Evolutionary conservation across 768 basidiomycete species (phyloP), one percentile per base, ranked within the genome.

Genomic region (Boletus coccyginus): DNA sequence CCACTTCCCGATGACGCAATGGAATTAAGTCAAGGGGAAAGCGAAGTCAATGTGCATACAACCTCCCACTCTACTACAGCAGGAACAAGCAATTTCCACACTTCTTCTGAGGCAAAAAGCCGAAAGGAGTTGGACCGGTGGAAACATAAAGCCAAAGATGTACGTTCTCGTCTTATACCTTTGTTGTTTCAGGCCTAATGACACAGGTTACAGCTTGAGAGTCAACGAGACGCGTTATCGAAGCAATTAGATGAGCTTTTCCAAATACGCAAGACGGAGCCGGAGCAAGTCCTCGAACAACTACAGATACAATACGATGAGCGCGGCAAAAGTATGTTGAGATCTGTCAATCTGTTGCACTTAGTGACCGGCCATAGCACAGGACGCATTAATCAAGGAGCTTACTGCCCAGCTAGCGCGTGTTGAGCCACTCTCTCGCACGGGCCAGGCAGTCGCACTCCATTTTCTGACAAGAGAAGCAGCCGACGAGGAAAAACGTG

Each of bases 401-500:
- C 73, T 90, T 12, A 81, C 78, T 5, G 70, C 75, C 17, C 79
- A 84, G 62, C 69, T 88, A 6, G 73, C 82, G 4, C 79, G 75
- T 29, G 75, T 80, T 43, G 81, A 86, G 57, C 83, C 83, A 7
- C 72, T 87, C 36, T 73, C 81, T 42, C 73, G 75, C 42, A 70
- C 77, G 31, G 79, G 78, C 7, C 81, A 80, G 57, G 74, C 72
- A 14, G 76, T 79, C 3, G 78, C 81, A 6, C 74, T 87, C 32
- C 83, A 88, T 61, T 78, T 93, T 46, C 71, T 93, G 13, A 88
- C 88, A 10, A 82, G 88, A 52, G 88, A 90, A 56, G 82, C 81
- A 3, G 88, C 85, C 7, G 84, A 91, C 55, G 83, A 83, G 52
- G 88, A 91, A 71, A 84, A 82, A 62, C 78, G 77, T 42, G 69